Base-by-base conservation (phyloP, 2,329 filamentous ascomycete genomes). In the Fusarium sp. region DNA sequence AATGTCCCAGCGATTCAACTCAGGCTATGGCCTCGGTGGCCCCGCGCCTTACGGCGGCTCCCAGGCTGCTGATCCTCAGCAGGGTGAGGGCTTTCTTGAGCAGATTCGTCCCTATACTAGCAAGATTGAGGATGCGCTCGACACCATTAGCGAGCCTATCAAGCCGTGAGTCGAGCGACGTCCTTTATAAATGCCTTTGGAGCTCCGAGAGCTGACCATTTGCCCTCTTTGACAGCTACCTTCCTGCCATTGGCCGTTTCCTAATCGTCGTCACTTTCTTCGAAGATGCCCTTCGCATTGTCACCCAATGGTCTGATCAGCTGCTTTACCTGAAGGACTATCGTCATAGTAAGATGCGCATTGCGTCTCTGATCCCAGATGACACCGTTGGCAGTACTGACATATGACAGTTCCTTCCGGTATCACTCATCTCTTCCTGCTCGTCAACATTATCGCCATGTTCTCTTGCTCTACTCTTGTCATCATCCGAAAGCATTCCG, bases 251-350 rank as follows among this genome's bases (percentile, higher is more conserved):
- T 86, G 96, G 96, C 76, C 94, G 96, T 76, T 98, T 98, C 84
- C 85, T 99, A 77, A 99, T 99, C 78, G 96, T 99, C 64, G 96
- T 98, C 60, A 99, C 96, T 71, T 99, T 99, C 86, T 88, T 99
- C 78, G 96, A 99, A 85, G 96, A 99, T 86, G 94, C 95, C 56
- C 87, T 99, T 72, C 91, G 96, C 82, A 99, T 99, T 84, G 87
- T 98, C 78, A 99, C 96, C 77, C 96, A 99, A 91, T 99, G 96
- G 95, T 91, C 82, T 81, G 96, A 98, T 82, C 96, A 99, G 87
- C 89, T 99, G 69, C 87, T 93, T 69, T 99, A 98, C 83, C 91
- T 99, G 61, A 92, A 93, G 82, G 94, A 97, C 79, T 98, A 97
- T 88, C 90, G 96, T 81, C 89, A 94, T 83, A 98, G 96, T 98